Evolutionary conservation across 73 alveolate genomes (phyloP).

Genomic region (Urostyla sp.): DNA sequence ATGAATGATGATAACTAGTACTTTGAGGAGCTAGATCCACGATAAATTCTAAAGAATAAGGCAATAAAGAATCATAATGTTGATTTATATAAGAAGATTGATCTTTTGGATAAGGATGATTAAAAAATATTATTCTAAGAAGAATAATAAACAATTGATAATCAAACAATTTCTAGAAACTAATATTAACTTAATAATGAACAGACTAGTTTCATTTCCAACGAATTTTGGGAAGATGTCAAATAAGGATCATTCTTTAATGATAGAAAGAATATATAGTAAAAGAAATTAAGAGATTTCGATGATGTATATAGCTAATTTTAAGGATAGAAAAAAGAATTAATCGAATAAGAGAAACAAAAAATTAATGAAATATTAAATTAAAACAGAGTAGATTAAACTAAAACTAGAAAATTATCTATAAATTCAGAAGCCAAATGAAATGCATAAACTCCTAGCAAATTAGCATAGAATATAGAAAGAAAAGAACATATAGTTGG

Average conservation of each 20-base stretch:
- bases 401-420: neutral
- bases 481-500: neutral
- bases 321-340: too few relatives aligned
- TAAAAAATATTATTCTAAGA: neutral
- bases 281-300: neutral
- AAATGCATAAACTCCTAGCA: neutral
- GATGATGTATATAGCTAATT: too few relatives aligned
- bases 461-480: neutral
- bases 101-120: slow-evolving; percentile 7
- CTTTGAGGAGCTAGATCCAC: slow-evolving; percentile 42
- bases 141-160: slow-evolving; percentile 17
- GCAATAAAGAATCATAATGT: slow-evolving; percentile 30
- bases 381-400: too few relatives aligned
- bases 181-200: neutral
- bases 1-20: neutral
- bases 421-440: neutral
- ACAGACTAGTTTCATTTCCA: neutral
- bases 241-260: neutral
- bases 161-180: neutral
- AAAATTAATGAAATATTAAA: too few relatives aligned
- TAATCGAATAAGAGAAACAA: too few relatives aligned
- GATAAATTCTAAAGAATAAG: slow-evolving; percentile 22
- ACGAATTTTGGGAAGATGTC: slow-evolving; percentile 38
- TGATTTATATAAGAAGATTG: slow-evolving; percentile 36
- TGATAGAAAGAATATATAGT: neutral